Percentiles rank a stretch among this genome's conserved stretches.
phyloP scores from a whole-genome alignment of 805 yeast genomes.

The Kuraishia capsulata region DNA sequence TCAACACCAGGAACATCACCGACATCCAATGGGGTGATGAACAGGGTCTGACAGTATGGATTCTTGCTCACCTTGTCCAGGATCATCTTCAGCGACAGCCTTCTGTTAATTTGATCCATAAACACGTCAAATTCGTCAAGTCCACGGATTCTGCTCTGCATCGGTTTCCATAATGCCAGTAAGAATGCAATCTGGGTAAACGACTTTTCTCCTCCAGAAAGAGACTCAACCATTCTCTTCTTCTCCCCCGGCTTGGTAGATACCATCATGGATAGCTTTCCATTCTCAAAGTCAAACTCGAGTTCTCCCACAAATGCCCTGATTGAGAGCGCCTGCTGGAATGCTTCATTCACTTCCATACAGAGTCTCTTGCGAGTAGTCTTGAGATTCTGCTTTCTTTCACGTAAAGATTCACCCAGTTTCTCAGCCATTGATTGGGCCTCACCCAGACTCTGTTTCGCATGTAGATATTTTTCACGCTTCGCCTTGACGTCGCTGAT shows the following conservation, averaged over 20 bases:
- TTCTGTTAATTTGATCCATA: slow-evolving; percentile 90
- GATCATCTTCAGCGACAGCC: slow-evolving; percentile 67
- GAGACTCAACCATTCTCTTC: slow-evolving; percentile 64
- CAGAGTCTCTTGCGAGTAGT: slow-evolving; percentile 31
- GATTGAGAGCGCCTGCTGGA: slow-evolving; percentile 48
- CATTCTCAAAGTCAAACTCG: slow-evolving; percentile 46
- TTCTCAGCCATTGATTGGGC: slow-evolving; percentile 20
- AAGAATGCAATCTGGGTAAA: slow-evolving; percentile 85
- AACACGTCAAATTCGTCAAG: slow-evolving; percentile 95
- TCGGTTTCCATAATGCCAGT: slow-evolving; percentile 85
- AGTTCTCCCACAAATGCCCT: slow-evolving; percentile 73
- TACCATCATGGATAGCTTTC: slow-evolving; percentile 47
- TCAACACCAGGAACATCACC: slow-evolving; percentile 56
- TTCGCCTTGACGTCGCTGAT: slow-evolving; percentile 35
- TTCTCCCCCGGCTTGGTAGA: slow-evolving; percentile 51
- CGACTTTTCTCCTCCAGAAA: slow-evolving; percentile 96
- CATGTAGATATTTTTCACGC: slow-evolving; percentile 31
- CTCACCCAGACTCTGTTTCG: slow-evolving; percentile 27
- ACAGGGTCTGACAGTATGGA: slow-evolving; percentile 73
- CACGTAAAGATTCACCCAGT: slow-evolving; percentile 26
- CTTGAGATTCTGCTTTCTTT: slow-evolving; percentile 32
- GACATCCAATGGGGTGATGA: slow-evolving; percentile 91
- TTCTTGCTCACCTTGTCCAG: slow-evolving; percentile 55
- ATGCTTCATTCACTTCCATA: slow-evolving; percentile 41
- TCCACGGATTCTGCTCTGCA: slow-evolving; percentile 83